Percentiles rank a stretch among this genome's conserved stretches.
Conservation (phyloP, 306 rosid species). For the Argentina anserina region DNA sequence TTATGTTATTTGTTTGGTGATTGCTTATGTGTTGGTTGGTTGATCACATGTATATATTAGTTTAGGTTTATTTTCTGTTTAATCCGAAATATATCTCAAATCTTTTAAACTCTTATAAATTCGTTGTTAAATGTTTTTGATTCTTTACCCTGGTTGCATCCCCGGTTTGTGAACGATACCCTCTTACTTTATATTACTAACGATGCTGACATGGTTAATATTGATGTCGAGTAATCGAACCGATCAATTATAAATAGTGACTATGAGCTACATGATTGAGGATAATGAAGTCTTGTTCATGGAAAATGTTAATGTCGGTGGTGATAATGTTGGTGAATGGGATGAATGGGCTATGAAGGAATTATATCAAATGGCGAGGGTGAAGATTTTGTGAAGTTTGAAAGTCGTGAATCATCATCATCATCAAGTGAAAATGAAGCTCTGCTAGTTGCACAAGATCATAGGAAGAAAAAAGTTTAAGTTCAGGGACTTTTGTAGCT, state of each 20-base stretch:
- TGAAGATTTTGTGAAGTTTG: background rate
- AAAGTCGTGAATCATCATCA: background rate
- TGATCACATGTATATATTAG: no score
- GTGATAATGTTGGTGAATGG: background rate
- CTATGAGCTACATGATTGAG: background rate
- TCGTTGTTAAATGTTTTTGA: no score
- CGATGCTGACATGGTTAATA: no score
- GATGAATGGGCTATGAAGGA: background rate
- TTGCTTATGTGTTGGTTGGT: no score
- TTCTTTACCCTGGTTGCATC: no score
- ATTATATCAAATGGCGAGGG: background rate
- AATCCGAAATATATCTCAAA: no score
- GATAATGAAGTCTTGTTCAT: background rate
- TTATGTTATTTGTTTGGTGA: no score
- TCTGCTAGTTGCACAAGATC: background rate
- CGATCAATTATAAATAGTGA: background rate
- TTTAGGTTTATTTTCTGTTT: no score
- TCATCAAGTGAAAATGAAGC: background rate
- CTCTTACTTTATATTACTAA: no score
- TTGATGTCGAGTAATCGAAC: no score
- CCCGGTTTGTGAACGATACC: no score
- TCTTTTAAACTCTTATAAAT: no score
- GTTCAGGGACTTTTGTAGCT: background rate
- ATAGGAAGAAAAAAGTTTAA: background rate
- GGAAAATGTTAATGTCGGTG: background rate